Evolutionary conservation across 108 stramenopile genomes (phyloP), one percentile per base, ranked within the genome.

Genomic region (Cyclotella sp.): DNA sequence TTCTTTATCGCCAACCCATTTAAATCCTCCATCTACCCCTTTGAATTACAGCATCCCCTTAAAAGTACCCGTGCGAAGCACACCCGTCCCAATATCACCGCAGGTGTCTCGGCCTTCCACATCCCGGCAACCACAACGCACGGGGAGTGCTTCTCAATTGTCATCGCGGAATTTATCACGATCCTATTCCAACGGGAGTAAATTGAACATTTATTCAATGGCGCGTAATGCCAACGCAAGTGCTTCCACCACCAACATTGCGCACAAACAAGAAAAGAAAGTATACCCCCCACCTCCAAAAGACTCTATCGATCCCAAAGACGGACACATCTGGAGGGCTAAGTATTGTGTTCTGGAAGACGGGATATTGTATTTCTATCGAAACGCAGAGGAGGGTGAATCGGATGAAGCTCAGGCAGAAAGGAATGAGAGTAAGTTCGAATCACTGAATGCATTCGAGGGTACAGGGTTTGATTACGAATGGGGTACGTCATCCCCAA

Each of bases 261-360:
- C 53, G 41, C 11, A 42, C 15, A 43, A 21, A 53, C 53, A 27
- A 18, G 24, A 19, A 30, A 68, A 61, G 9, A 73, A 61, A 41
- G 61, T 58, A 14, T 68, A 69, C 69, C 79, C 72, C 8, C 79
- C 72, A 52, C 79, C 79, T 28, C 89, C 89, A 58, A 58, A 57
- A 27, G 86, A 86, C 71, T 87, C 73, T 49, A 68, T 88, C 51
- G 88, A 87, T 80, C 88, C 87, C 26, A 77, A 78, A 45, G 89
- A 94, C 70, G 84, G 84, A 18, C 89, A 91, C 66, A 74, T 89
- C 34, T 94, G 93, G 93, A 72, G 88, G 7, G 80, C 89, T 14
- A 90, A 90, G 44, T 94, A 89, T 72, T 94, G 93, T 67, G 82
- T 94, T 27, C 43, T 94, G 46, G 86, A 89, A 62, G 88, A 90